phyloP scores from a whole-genome alignment of 176 grass and related monocot genomes.

The Musa troglodytarum region DNA sequence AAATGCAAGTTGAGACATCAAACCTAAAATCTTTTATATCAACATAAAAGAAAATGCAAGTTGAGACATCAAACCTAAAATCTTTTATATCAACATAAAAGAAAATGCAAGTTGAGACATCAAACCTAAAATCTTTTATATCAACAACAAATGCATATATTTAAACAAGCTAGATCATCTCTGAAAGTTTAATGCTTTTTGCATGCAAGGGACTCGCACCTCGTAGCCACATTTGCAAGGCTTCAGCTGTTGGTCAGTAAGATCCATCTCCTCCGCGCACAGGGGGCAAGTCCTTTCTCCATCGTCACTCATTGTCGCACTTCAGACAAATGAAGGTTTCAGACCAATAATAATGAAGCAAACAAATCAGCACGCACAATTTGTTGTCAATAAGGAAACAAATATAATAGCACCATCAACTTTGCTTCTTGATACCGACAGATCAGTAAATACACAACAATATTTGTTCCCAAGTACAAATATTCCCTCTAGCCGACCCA shows the following conservation, averaged over 20 bases:
- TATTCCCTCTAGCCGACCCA: no score
- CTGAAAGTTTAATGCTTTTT: background rate
- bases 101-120: no score
- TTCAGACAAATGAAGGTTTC: slow-evolving; percentile 16
- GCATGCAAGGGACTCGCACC: slow-evolving; percentile 20
- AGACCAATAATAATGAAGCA: background rate
- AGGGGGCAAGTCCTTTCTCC: slow-evolving; percentile 95
- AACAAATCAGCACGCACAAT: background rate
- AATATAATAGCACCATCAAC: no score
- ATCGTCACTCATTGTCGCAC: slow-evolving; percentile 83
- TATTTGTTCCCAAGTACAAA: background rate
- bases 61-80: slow-evolving; percentile 41
- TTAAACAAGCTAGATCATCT: background rate
- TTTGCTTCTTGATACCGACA: background rate
- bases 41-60: background rate
- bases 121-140: slow-evolving; percentile 41
- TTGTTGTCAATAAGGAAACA: no score
- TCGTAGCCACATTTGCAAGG: slow-evolving; percentile 97
- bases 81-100: background rate
- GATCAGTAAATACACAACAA: background rate
- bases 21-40: slow-evolving; percentile 31
- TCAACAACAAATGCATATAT: background rate
- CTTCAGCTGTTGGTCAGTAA: slow-evolving; percentile 91
- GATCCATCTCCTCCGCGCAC: slow-evolving; percentile 96
- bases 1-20: slow-evolving; percentile 4